These are phyloP conservation scores for Globisporangium camurandrum DNA, from an alignment of 352 stramenopile genomes.

Conservation along the genomic window DNA sequence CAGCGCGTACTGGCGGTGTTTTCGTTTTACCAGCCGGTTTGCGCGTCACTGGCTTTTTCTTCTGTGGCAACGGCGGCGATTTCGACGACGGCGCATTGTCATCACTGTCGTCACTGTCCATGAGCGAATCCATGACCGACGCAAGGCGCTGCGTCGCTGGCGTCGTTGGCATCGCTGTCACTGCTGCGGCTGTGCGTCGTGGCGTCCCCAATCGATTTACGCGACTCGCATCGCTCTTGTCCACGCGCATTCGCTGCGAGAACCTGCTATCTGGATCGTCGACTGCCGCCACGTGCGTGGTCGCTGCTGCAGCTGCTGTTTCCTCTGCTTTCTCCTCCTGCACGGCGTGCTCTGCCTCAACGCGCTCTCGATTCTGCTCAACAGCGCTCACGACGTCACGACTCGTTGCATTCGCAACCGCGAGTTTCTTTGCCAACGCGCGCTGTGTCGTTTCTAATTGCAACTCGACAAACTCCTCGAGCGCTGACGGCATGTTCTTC, in stretches of 20 bases:
- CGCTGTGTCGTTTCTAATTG: constrained; percentile 66
- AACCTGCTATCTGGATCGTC: constrained; percentile 10
- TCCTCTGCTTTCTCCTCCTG: constrained; percentile 38
- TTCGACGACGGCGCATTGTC: constrained; percentile 5
- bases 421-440: constrained; percentile 37
- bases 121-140: constrained; percentile 5
- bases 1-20: constrained; percentile 10
- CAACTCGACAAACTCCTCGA: constrained; percentile 70
- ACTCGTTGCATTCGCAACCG: constrained; percentile 33
- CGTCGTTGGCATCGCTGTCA: too few species aligned
- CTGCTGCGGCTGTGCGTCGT: too few species aligned
- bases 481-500: constrained; percentile 72
- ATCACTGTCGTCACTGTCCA: constrained; percentile 12
- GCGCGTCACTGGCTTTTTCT: too few species aligned
- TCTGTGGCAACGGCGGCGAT: neutral
- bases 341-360: constrained; percentile 41
- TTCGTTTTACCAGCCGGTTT: neutral
- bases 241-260: constrained; percentile 17
- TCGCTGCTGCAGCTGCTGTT: neutral
- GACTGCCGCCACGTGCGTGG: neutral
- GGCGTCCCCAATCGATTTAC: constrained; percentile 21
- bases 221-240: constrained; percentile 7
- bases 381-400: constrained; percentile 59
- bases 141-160: neutral
- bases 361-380: constrained; percentile 57